Evolutionary conservation across 2,329 filamentous ascomycete species (phyloP).

Genomic region (Lasiodiplodia gonubiensis): DNA sequence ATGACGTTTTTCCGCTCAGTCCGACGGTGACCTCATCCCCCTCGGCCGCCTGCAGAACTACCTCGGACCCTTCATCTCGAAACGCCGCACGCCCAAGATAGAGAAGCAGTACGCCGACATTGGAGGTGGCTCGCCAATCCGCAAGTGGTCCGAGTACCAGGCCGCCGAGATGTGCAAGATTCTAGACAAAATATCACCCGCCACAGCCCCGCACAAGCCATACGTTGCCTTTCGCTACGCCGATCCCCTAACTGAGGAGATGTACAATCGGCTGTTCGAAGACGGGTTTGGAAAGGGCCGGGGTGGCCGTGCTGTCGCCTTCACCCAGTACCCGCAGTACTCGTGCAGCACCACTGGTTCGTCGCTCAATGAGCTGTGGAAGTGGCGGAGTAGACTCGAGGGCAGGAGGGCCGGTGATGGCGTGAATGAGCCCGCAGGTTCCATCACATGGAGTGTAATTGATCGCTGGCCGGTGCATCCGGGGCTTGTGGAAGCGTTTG

Average conservation of each 20-base stretch:
- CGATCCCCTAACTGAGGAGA: constrained; percentile 89
- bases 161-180: constrained; percentile 96
- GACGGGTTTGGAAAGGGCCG: constrained; percentile 91
- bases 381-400: constrained; percentile 88
- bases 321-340: constrained; percentile 98
- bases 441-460: constrained; percentile 95
- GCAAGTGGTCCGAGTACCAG: constrained; percentile 97
- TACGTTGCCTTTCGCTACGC: constrained; percentile 98
- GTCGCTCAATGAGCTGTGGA: constrained; percentile 96
- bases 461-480: constrained; percentile 95
- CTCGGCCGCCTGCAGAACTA: constrained; percentile 90
- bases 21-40: constrained; percentile 94
- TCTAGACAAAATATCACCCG: constrained; percentile 85
- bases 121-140: constrained; percentile 95
- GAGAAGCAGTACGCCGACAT: constrained; percentile 94
- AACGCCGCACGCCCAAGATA: constrained; percentile 91
- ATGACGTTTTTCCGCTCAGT: constrained; percentile 55
- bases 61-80: constrained; percentile 84
- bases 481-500: constrained; percentile 89
- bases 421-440: constrained; percentile 63
- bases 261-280: constrained; percentile 80
- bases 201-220: constrained; percentile 94
- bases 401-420: constrained; percentile 67
- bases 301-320: constrained; percentile 92
- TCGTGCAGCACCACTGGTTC: constrained; percentile 97